These are phyloP conservation scores for Hymenoscyphus repandus DNA, from an alignment of 2,329 filamentous ascomycete genomes.

Conservation along the genomic window DNA sequence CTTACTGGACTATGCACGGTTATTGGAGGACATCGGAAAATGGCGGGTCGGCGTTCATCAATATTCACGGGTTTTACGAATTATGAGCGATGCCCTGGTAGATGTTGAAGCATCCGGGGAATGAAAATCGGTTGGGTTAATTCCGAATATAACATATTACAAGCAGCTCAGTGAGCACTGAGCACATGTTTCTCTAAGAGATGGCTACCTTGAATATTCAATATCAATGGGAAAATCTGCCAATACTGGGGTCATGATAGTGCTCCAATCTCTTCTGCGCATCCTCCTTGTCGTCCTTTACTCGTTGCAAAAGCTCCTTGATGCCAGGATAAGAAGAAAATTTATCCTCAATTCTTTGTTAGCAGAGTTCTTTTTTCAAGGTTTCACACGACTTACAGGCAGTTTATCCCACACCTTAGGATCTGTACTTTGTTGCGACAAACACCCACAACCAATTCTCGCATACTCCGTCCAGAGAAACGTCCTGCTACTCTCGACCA, in stretches of 20 bases:
- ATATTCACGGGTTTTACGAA: slow-evolving; percentile 46
- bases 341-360: slow-evolving; percentile 12
- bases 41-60: slow-evolving; percentile 41
- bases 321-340: slow-evolving; percentile 19
- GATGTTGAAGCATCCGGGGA: slow-evolving; percentile 27
- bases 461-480: slow-evolving; percentile 55
- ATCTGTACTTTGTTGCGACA: slow-evolving; percentile 35
- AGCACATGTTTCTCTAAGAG: neutral
- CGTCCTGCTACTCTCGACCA: slow-evolving; percentile 47
- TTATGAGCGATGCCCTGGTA: slow-evolving; percentile 47
- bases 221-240: slow-evolving; percentile 2
- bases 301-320: slow-evolving; percentile 15
- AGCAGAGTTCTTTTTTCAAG: neutral
- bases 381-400: slow-evolving; percentile 41
- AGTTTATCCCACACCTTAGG: slow-evolving; percentile 48
- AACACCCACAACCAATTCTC: slow-evolving; percentile 28
- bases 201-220: too few species aligned
- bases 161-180: neutral
- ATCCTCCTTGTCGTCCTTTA: slow-evolving; percentile 16
- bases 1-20: slow-evolving; percentile 44
- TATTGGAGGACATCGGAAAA: slow-evolving; percentile 47
- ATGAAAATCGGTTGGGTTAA: neutral
- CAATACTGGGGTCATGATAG: slow-evolving; percentile 17
- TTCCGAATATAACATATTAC: slow-evolving; percentile 1
- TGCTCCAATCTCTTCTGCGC: slow-evolving; percentile 15